Evolutionary conservation across 1,284 basidiomycete species (phyloP).

Genomic region (Ceratobasidium theobromae): DNA sequence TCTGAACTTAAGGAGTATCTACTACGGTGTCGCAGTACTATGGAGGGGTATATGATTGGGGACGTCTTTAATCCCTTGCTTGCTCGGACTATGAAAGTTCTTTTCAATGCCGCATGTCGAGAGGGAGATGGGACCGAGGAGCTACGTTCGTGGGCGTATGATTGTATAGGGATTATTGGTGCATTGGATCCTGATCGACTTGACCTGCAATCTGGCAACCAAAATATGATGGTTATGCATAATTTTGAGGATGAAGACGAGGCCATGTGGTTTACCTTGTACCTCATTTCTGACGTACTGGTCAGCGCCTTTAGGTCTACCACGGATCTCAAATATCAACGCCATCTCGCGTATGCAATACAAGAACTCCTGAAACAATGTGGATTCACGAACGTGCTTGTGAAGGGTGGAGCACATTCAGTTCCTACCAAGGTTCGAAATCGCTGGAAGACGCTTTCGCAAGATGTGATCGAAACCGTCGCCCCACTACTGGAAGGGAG

Average conservation of each 20-base stretch:
- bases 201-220: constrained; percentile 63
- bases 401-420: constrained; percentile 55
- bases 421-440: constrained; percentile 66
- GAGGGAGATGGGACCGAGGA: constrained; percentile 76
- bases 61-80: constrained; percentile 84
- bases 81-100: constrained; percentile 65
- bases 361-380: constrained; percentile 92
- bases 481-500: constrained; percentile 82
- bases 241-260: constrained; percentile 87
- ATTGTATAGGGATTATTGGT: constrained; percentile 92
- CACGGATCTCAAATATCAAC: constrained; percentile 91
- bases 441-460: constrained; percentile 78
- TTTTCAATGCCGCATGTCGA: constrained; percentile 73
- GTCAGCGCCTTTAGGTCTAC: constrained; percentile 93
- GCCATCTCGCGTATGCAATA: constrained; percentile 86
- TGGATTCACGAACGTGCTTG: constrained; percentile 74
- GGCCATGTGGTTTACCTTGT: constrained; percentile 77
- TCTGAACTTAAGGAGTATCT: constrained; percentile 75
- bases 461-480: constrained; percentile 84
- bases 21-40: constrained; percentile 54
- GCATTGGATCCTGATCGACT: constrained; percentile 96
- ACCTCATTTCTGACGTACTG: constrained; percentile 84
- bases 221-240: constrained; percentile 70
- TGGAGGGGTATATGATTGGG: constrained; percentile 68
- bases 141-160: constrained; percentile 72